These are phyloP conservation scores for Pseudohyphozyma bogoriensis DNA, from an alignment of 768 basidiomycete genomes.

Conservation along the genomic window DNA sequence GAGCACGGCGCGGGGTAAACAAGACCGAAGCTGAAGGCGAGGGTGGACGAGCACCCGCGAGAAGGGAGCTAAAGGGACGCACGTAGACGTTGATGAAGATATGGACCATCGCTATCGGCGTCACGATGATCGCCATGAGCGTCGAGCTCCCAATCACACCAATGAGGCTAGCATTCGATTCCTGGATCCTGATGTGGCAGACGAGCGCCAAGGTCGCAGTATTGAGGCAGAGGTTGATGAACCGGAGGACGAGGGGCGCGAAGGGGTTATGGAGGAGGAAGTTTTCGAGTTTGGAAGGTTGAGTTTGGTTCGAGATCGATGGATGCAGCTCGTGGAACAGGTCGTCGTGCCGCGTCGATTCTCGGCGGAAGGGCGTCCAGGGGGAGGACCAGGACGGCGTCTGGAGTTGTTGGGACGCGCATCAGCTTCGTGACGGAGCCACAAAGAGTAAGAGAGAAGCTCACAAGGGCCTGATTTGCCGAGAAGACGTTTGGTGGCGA, in stretches of 20 bases:
- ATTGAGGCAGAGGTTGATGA: conserved; percentile 74
- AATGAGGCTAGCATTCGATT: conserved; percentile 46
- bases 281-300: conserved; percentile 2
- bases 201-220: conserved; percentile 68
- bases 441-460: neutral
- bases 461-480: conserved; percentile 20
- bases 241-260: conserved; percentile 52
- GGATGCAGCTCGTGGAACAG: conserved; percentile 20
- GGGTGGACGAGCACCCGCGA: conserved; percentile 20
- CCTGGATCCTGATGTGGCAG: conserved; percentile 54
- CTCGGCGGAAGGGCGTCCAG: conserved; percentile 27
- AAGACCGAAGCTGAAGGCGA: too few relatives aligned
- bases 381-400: conserved; percentile 31
- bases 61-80: conserved; percentile 36
- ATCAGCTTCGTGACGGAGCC: too few relatives aligned
- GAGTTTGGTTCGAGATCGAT: neutral
- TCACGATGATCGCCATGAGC: conserved; percentile 73
- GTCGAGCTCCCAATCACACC: conserved; percentile 77
- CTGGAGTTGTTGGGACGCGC: conserved; percentile 1
- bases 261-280: conserved; percentile 27
- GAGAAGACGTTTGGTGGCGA: conserved; percentile 24
- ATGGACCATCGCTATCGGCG: conserved; percentile 69
- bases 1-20: too few relatives aligned
- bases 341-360: conserved; percentile 10
- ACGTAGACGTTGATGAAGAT: conserved; percentile 81